phyloP scores from a whole-genome alignment of 768 basidiomycete species.

The Pholiota microspora region DNA sequence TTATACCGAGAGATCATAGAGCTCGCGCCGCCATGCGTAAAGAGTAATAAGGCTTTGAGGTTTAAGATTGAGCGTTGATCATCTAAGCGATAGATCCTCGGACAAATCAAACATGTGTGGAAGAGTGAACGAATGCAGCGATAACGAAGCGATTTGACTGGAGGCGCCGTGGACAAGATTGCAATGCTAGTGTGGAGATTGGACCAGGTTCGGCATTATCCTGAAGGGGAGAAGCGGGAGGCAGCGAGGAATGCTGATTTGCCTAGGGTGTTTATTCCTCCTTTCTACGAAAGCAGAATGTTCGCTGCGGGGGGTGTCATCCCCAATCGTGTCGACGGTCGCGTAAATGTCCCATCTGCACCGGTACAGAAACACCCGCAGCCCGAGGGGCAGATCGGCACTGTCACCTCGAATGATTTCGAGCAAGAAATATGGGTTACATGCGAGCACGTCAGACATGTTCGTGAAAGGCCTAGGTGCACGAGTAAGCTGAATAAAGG shows the following conservation, averaged over 20 bases:
- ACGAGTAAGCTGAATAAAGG: background rate
- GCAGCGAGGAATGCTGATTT: background rate
- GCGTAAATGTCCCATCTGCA: conserved; percentile 26
- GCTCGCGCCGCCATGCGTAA: too few species aligned
- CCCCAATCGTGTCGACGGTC: conserved; percentile 29
- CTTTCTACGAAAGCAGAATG: background rate
- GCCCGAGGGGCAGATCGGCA: conserved; percentile 58
- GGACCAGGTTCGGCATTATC: too few species aligned
- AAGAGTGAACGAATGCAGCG: background rate
- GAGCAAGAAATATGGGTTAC: conserved; percentile 68
- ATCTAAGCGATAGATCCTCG: background rate
- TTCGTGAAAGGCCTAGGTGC: conserved; percentile 54
- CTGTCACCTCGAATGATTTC: conserved; percentile 41
- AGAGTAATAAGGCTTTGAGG: too few species aligned
- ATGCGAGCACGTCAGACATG: conserved; percentile 61
- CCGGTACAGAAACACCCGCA: conserved; percentile 64
- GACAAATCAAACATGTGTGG: background rate
- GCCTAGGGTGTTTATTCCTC: background rate
- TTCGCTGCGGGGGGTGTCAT: conserved; percentile 21
- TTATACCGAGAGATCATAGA: too few species aligned
- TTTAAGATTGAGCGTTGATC: too few species aligned
- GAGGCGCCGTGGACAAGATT: too few species aligned
- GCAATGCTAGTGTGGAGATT: too few species aligned
- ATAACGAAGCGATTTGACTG: too few species aligned
- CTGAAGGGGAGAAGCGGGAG: background rate